phyloP scores from a whole-genome alignment of 2,329 filamentous ascomycete genomes.

The Metarhizium album region DNA sequence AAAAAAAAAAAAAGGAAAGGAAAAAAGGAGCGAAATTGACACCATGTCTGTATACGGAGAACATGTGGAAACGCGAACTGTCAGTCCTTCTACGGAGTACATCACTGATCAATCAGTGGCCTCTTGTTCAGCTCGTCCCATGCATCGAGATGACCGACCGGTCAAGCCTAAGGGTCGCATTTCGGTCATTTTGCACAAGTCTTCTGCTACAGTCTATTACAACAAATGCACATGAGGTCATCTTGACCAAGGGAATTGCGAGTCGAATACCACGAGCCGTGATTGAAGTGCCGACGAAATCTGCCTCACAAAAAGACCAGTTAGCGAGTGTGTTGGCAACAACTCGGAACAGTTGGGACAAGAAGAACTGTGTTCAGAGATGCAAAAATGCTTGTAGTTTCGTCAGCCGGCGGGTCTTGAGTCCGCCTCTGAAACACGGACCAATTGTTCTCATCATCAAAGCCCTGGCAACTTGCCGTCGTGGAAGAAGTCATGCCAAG shows the following conservation, averaged over 20 bases:
- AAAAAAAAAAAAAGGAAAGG: too few relatives aligned
- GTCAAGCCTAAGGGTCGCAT: too few relatives aligned
- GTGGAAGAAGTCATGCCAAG: not conserved
- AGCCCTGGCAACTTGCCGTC: constrained; percentile 2
- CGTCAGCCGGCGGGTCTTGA: constrained; percentile 85
- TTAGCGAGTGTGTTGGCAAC: not conserved
- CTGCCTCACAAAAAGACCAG: not conserved
- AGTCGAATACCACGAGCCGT: not conserved
- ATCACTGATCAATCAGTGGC: too few relatives aligned
- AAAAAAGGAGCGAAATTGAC: too few relatives aligned
- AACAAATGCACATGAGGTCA: too few relatives aligned
- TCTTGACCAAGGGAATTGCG: not conserved
- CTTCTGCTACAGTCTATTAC: too few relatives aligned
- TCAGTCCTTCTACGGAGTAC: too few relatives aligned
- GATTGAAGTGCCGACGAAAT: not conserved
- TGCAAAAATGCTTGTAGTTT: constrained; percentile 64
- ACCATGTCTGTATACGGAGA: too few relatives aligned
- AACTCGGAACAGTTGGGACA: not conserved
- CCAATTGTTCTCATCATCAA: constrained; percentile 73
- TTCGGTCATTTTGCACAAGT: too few relatives aligned
- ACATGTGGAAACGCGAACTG: too few relatives aligned
- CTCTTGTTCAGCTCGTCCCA: too few relatives aligned
- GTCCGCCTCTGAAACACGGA: constrained; percentile 90
- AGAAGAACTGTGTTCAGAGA: constrained; percentile 45
- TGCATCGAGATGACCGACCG: too few relatives aligned